These are phyloP conservation scores for Agrocybe pediades DNA, from an alignment of 768 basidiomycete genomes.

Conservation along the genomic window DNA sequence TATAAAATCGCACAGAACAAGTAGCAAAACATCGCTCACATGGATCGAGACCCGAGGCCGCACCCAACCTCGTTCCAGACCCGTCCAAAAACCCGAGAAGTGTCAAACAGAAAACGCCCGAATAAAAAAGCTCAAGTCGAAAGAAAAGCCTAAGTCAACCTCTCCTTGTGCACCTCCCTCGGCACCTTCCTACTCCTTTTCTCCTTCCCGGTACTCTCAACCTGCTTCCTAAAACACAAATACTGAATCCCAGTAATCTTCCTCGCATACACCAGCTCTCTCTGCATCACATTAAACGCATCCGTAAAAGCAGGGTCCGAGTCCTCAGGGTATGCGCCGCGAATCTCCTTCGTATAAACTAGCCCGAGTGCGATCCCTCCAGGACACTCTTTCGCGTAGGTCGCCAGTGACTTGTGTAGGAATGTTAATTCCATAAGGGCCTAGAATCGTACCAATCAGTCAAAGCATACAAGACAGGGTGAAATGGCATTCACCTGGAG, in stretches of 20 bases:
- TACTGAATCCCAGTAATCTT: constrained; percentile 92
- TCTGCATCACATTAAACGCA: constrained; percentile 87
- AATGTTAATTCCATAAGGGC: constrained; percentile 98
- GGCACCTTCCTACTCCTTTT: not conserved
- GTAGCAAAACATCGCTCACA: too few relatives aligned
- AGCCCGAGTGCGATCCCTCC: constrained; percentile 85
- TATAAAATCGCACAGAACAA: too few relatives aligned
- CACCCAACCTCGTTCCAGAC: too few relatives aligned
- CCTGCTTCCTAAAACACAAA: constrained; percentile 83
- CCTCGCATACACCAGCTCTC: constrained; percentile 80
- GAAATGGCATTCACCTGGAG: constrained; percentile 62
- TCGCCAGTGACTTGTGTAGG: constrained; percentile 92
- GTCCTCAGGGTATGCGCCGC: constrained; percentile 84
- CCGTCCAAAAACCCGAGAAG: too few relatives aligned
- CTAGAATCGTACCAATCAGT: constrained; percentile 37
- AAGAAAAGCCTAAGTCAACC: not conserved
- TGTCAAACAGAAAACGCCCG: too few relatives aligned
- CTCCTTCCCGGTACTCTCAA: constrained; percentile 22
- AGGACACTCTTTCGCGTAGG: constrained; percentile 70
- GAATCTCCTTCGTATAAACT: constrained; percentile 85
- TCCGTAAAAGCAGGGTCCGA: constrained; percentile 73
- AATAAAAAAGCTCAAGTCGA: too few relatives aligned
- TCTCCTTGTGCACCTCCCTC: not conserved
- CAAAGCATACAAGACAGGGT: not conserved
- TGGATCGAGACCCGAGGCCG: too few relatives aligned